Evolutionary conservation across 768 basidiomycete genomes (phyloP).

Genomic region (Podaxis rugospora): DNA sequence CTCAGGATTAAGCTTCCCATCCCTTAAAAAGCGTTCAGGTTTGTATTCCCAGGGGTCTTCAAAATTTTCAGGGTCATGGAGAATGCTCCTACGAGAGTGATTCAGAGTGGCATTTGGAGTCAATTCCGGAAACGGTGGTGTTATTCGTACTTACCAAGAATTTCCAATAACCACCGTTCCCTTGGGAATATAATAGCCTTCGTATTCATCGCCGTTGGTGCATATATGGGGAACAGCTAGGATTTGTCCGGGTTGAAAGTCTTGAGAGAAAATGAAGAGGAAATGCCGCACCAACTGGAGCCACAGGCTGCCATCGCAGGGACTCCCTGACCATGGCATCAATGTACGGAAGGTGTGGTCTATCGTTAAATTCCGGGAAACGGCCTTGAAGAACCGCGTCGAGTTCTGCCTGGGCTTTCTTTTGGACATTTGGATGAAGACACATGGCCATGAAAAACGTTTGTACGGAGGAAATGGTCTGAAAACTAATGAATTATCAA

Average conservation of each 20-base stretch:
- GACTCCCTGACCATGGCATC: slow-evolving; percentile 32
- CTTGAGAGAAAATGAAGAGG: not conserved
- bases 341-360: slow-evolving; percentile 26
- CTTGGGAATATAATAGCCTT: slow-evolving; percentile 17
- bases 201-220: slow-evolving; percentile 29
- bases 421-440: slow-evolving; percentile 14
- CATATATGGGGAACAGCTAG: slow-evolving; percentile 22
- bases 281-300: slow-evolving; percentile 18
- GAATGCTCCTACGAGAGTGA: slow-evolving; percentile 3
- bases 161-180: slow-evolving; percentile 23
- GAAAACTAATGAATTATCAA: not conserved
- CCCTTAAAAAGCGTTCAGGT: slow-evolving; percentile 26
- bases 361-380: slow-evolving; percentile 26
- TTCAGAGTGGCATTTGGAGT: not conserved
- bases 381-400: slow-evolving; percentile 20
- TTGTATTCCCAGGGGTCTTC: slow-evolving; percentile 20
- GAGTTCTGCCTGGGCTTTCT: slow-evolving; percentile 14
- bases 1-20: slow-evolving; percentile 17
- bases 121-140: not conserved
- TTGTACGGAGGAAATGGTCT: slow-evolving; percentile 16
- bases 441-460: slow-evolving; percentile 17
- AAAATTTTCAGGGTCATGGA: slow-evolving; percentile 17
- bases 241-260: slow-evolving; percentile 6
- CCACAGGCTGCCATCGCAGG: slow-evolving; percentile 28
- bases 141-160: slow-evolving; percentile 14